Base-by-base conservation (phyloP, 1,284 basidiomycete genomes). In the Lentinula novae-zelandiae region DNA sequence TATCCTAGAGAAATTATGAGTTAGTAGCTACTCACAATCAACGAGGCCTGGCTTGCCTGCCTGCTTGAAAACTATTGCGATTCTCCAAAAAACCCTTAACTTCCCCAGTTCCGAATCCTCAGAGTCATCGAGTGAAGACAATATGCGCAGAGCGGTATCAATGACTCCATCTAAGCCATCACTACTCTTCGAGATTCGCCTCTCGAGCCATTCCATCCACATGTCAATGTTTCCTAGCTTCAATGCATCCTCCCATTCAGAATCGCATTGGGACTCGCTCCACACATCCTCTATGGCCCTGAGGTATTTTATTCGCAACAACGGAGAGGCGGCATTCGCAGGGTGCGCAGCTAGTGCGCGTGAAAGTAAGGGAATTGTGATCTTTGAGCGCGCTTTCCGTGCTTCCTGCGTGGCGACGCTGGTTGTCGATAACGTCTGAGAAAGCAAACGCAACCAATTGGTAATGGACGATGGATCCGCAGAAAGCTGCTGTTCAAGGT, bases 141-240 rank as follows among this genome's bases (percentile, higher is more conserved):
- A 63, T 1, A 79, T 74, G 31, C 82, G 75, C 27, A 67, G 62
- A 5, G 80, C 81, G 65, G 84, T 82, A 33, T 78, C 73, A 5
- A 84, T 70, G 13, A 89, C 68, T n/a, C 77, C 80, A 53, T 82
- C 77, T 33, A 87, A 69, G 5, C 80, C 82, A 58, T 73, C 72
- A 38, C 62, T 72, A 39, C 72, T 74, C 49, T 66, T 79, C 33
- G 82, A 75, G 36, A 87, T 81, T 58, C 80, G 78, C 90, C 88
- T 92, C 65, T 89, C 87, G 5, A 91, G 68, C 90, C 89, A 93
- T 64, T 86, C 86, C 72, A 89, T 80, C 82, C 83, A 87, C 15
- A 91, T 76, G 58, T 82, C 75, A 39, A 77, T 74, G 44, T 79
- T 79, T 8, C 80, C 73, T 27, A 76, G 67, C 63, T 75, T 77